These are phyloP conservation scores for Pleurotus giganteus DNA, from an alignment of 768 basidiomycete genomes.

Conservation along the genomic window DNA sequence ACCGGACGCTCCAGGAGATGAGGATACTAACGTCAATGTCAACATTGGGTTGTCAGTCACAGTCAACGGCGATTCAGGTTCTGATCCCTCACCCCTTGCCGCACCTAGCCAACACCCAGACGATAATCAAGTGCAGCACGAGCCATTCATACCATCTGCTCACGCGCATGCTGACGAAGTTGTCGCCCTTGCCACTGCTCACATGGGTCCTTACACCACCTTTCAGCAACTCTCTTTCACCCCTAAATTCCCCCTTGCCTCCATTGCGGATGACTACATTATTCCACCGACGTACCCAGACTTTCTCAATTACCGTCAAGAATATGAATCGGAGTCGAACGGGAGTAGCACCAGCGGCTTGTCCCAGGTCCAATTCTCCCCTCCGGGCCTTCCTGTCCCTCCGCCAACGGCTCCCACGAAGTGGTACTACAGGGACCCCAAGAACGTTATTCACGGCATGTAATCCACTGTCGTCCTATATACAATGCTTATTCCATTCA, in stretches of 20 bases:
- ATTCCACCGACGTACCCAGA: constrained; percentile 88
- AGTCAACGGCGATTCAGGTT: constrained; percentile 18
- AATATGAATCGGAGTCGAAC: constrained; percentile 56
- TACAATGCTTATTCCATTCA: constrained; percentile 12
- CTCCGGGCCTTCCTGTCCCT: constrained; percentile 78
- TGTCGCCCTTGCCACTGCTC: constrained; percentile 61
- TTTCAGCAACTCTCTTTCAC: constrained; percentile 89
- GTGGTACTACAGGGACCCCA: constrained; percentile 87
- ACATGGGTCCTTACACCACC: constrained; percentile 83
- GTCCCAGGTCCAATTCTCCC: constrained; percentile 67
- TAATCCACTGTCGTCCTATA: background rate
- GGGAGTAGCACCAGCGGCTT: constrained; percentile 42
- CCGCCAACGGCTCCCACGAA: constrained; percentile 62
- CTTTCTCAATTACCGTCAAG: constrained; percentile 67
- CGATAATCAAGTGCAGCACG: constrained; percentile 25
- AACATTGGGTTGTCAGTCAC: constrained; percentile 61
- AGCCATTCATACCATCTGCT: constrained; percentile 31
- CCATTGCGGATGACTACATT: constrained; percentile 86
- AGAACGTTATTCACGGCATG: constrained; percentile 73
- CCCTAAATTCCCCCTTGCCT: constrained; percentile 83
- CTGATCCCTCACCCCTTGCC: background rate
- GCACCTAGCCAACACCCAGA: constrained; percentile 9
- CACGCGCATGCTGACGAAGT: constrained; percentile 63
- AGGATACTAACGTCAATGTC: constrained; percentile 57
- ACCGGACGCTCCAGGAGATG: constrained; percentile 42